Percentiles rank a stretch among this genome's conserved stretches.
These are phyloP conservation scores for Nematocida parisii DNA, from an alignment of 371 early-diverging fungal genomes.

Conservation along the genomic window DNA sequence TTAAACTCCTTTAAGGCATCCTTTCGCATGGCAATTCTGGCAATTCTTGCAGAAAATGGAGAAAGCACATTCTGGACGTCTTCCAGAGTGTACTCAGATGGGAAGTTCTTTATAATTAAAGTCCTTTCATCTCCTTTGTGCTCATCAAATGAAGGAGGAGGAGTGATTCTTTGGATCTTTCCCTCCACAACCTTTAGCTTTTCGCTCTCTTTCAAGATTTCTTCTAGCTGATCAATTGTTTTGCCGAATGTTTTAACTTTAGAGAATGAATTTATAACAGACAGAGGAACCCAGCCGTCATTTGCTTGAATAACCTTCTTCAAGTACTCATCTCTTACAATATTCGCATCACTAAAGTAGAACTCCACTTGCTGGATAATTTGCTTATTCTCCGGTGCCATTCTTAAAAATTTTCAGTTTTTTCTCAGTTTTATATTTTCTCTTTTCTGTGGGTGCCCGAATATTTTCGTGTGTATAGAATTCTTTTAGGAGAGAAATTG, in stretches of 20 bases:
- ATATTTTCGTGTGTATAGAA: slow-evolving; percentile 46
- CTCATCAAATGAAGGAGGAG: slow-evolving; percentile 59
- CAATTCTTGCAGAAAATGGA: slow-evolving; percentile 27
- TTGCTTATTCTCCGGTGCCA: not conserved
- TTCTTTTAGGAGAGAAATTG: slow-evolving; percentile 13
- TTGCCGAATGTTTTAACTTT: slow-evolving; percentile 57
- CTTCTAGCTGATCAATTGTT: slow-evolving; percentile 57
- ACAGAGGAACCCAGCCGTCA: slow-evolving; percentile 60
- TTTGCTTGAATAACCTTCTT: slow-evolving; percentile 54
- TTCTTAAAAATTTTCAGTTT: slow-evolving; percentile 41
- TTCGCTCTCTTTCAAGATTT: slow-evolving; percentile 54
- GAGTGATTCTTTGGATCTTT: slow-evolving; percentile 61
- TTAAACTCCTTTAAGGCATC: slow-evolving; percentile 63
- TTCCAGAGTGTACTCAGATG: slow-evolving; percentile 55
- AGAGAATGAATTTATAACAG: slow-evolving; percentile 64
- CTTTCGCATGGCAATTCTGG: slow-evolving; percentile 62
- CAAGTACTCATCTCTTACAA: slow-evolving; percentile 67
- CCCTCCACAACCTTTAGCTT: slow-evolving; percentile 50
- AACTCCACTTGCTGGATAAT: slow-evolving; percentile 68
- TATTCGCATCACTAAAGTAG: slow-evolving; percentile 70
- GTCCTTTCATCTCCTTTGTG: slow-evolving; percentile 48
- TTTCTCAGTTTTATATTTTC: slow-evolving; percentile 36
- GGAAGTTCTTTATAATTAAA: slow-evolving; percentile 60
- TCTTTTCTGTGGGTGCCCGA: slow-evolving; percentile 39
- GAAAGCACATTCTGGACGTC: slow-evolving; percentile 61